Evolutionary conservation across 805 yeast genomes (phyloP).

Genomic region (Yamadazyma insecticola): DNA sequence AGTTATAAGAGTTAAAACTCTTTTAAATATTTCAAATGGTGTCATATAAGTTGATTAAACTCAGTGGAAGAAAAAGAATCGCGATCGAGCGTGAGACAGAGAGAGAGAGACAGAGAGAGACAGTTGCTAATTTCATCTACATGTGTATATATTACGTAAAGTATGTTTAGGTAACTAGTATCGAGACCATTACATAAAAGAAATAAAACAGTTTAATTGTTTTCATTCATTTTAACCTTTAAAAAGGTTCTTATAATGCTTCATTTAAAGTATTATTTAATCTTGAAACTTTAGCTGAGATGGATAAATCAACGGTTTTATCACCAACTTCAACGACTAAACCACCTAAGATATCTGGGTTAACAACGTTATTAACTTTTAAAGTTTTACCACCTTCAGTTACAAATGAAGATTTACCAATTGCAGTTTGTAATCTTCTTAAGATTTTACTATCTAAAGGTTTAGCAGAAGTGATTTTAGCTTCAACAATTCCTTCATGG

Average conservation of each 20-base stretch:
- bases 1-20: conserved; percentile 22
- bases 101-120: neutral
- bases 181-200: conserved; percentile 1
- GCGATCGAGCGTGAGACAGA: neutral
- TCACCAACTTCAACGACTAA: conserved; percentile 94
- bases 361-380: conserved; percentile 74
- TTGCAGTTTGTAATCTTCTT: conserved; percentile 72
- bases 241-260: conserved; percentile 53
- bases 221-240: neutral
- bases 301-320: conserved; percentile 90
- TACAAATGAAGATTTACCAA: conserved; percentile 73
- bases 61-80: neutral
- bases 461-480: conserved; percentile 82
- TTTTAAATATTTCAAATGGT: conserved; percentile 1
- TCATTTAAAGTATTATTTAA: conserved; percentile 86
- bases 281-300: conserved; percentile 78
- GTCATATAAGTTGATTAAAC: neutral
- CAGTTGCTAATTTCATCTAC: too few species aligned
- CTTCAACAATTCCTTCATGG: conserved; percentile 87
- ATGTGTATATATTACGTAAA: too few species aligned
- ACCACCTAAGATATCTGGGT: conserved; percentile 94
- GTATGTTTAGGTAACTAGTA: too few species aligned
- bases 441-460: conserved; percentile 79
- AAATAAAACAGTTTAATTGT: neutral
- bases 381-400: conserved; percentile 85